These are phyloP conservation scores for Cnidoscolus chayamansa DNA, from an alignment of 441 rosid genomes.

Conservation along the genomic window DNA sequence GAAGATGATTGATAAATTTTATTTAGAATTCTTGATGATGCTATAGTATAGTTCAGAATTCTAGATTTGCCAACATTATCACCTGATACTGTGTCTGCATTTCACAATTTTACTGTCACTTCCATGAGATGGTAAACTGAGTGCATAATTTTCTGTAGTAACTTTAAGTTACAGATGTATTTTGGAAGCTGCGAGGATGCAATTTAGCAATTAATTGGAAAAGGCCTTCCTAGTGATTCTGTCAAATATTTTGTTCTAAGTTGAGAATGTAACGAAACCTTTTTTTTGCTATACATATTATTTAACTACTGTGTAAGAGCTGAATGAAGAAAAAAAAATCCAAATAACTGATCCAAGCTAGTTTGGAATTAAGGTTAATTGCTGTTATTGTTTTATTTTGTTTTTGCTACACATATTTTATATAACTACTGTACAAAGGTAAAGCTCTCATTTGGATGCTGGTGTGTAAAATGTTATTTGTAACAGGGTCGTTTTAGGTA, in stretches of 20 bases:
- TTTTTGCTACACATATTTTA: neutral
- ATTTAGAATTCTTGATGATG: neutral
- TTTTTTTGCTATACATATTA: neutral
- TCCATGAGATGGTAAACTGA: no score
- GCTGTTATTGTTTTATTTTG: no score
- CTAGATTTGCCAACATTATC: neutral
- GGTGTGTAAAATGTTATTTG: neutral
- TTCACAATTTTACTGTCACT: neutral
- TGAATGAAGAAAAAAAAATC: no score
- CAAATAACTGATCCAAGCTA: no score
- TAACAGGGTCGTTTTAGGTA: slow-evolving; percentile 86
- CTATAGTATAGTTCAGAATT: neutral
- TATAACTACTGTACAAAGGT: neutral
- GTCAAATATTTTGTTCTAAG: neutral
- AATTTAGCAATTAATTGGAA: neutral
- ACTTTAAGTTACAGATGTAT: neutral
- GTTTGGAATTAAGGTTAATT: no score
- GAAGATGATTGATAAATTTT: neutral
- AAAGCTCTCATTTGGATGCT: slow-evolving; percentile 5
- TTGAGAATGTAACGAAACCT: neutral
- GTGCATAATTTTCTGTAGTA: neutral
- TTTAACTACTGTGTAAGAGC: neutral
- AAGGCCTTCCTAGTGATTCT: neutral
- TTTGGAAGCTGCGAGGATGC: neutral
- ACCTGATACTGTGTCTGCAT: neutral